phyloP scores from a whole-genome alignment of 2,329 filamentous ascomycete species.

The Hysterium pulicare region DNA sequence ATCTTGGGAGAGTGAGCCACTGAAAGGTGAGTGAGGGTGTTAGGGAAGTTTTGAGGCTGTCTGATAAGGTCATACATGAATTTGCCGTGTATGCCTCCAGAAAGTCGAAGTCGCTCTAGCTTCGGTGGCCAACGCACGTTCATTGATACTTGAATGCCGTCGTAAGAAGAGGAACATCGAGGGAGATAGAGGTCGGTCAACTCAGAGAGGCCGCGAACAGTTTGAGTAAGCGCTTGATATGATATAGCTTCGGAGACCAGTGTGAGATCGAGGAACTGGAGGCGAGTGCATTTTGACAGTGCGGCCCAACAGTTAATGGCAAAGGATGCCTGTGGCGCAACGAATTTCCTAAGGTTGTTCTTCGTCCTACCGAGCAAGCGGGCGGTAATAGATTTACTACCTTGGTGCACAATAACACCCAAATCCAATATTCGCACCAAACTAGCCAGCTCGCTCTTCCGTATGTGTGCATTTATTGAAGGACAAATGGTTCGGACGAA shows the following conservation, averaged over 20 bases:
- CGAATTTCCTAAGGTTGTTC: constrained; percentile 50
- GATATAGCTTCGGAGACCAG: constrained; percentile 51
- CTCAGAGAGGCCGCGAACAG: constrained; percentile 45
- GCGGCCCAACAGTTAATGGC: constrained; percentile 56
- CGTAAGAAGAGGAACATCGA: constrained; percentile 32
- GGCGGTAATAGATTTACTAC: constrained; percentile 55
- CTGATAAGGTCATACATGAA: constrained; percentile 40
- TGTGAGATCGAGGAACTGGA: constrained; percentile 51
- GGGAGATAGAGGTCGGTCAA: constrained; percentile 49
- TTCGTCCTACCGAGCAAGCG: constrained; percentile 55
- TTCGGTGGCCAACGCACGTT: constrained; percentile 43
- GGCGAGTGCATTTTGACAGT: constrained; percentile 52
- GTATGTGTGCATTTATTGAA: constrained; percentile 47
- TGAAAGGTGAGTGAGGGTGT: constrained; percentile 22
- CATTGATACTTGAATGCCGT: constrained; percentile 22
- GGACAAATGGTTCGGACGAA: constrained; percentile 57
- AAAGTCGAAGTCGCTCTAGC: constrained; percentile 41
- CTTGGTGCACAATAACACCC: constrained; percentile 56
- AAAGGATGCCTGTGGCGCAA: constrained; percentile 58
- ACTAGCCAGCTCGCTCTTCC: constrained; percentile 47
- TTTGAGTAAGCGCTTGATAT: constrained; percentile 49
- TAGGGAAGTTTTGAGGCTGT: constrained; percentile 28
- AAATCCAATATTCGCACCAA: constrained; percentile 55
- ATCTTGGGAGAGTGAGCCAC: constrained; percentile 45
- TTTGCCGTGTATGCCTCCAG: constrained; percentile 42